Conservation (phyloP, 1,284 basidiomycete genomes). For the Cryptococcus amylolentus region DNA sequence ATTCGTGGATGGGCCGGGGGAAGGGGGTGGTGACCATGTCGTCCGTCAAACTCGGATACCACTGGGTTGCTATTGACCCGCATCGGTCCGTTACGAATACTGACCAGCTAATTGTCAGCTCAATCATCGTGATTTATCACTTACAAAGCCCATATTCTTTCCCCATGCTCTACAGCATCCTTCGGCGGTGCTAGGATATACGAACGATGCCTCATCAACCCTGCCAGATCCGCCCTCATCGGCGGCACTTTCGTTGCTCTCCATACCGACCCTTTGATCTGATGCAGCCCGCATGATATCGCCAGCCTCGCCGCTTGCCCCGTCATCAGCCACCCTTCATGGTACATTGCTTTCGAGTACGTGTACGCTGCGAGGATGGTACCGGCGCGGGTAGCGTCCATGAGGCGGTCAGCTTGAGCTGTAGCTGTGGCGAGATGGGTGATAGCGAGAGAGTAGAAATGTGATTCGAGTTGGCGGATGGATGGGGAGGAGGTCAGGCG, state of each 20-base stretch:
- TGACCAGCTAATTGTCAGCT: constrained; percentile 28
- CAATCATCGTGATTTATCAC: constrained; percentile 3
- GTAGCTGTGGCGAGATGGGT: constrained; percentile 31
- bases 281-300: constrained; percentile 36
- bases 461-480: constrained; percentile 32
- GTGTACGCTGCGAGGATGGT: constrained; percentile 39
- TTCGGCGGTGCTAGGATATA: constrained; percentile 29
- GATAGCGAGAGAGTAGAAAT: constrained; percentile 33
- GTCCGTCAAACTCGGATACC: constrained; percentile 30
- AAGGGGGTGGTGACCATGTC: constrained; percentile 36
- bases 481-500: constrained; percentile 27
- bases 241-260: constrained; percentile 11
- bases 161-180: constrained; percentile 39
- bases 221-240: constrained; percentile 18
- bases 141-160: constrained; percentile 45
- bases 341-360: constrained; percentile 33
- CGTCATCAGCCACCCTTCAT: constrained; percentile 38
- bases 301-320: constrained; percentile 35
- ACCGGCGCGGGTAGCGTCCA: constrained; percentile 38
- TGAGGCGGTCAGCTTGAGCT: constrained; percentile 24
- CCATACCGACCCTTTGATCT: constrained; percentile 31
- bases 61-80: constrained; percentile 31
- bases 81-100: constrained; percentile 32
- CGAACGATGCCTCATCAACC: constrained; percentile 30
- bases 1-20: constrained; percentile 39